Base-by-base conservation (phyloP, 106 monocot species). In the Phalaenopsis aphrodite region DNA sequence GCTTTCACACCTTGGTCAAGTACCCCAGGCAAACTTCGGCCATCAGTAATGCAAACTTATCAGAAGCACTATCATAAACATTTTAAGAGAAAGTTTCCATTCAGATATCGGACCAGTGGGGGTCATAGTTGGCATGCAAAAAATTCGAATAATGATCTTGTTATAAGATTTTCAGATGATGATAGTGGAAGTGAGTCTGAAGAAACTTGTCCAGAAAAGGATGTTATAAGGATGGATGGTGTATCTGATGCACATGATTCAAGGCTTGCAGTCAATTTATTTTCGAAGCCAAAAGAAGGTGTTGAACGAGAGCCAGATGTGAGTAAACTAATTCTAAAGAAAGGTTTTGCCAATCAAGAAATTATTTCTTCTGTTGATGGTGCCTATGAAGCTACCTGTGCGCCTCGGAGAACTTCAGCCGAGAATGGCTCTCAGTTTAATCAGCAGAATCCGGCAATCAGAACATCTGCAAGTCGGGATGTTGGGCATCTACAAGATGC, bases 101-200 rank as follows among this genome's bases (percentile, higher is more conserved):
- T 84, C 49, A 89, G 84, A 72, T 79, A 77, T 55, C 75, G 43
- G 12, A 85, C 55, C 39, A 92, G 66, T 71, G 85, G 82, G 57
- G 82, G 48, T 81, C 80, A 81, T 77, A 43, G 65, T 47, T 92
- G 92, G 92, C 87, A 72, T 76, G 86, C 84, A 74, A 88, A 83
- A 78, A 78, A 64, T 12, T 73, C 86, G 30, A 79, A 85, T 47
- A 75, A 84, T 81, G 88, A 93, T 80, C 86, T 93, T 61, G 93
- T 93, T 56, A 93, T 93, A 72, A 90, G 85, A 45, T 93, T 93
- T 83, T 93, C 93, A 23, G 92, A 92, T 81, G 90, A 90, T 86
- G 93, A 93, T 36, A 90, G 90, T 81, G 86, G 72, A 84, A 85
- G 81, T 83, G 88, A 86, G 38, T 78, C 79, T 61, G 84, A 79